These are phyloP conservation scores for Colletotrichum tabaci DNA, from an alignment of 2,329 filamentous ascomycete genomes.

Conservation along the genomic window DNA sequence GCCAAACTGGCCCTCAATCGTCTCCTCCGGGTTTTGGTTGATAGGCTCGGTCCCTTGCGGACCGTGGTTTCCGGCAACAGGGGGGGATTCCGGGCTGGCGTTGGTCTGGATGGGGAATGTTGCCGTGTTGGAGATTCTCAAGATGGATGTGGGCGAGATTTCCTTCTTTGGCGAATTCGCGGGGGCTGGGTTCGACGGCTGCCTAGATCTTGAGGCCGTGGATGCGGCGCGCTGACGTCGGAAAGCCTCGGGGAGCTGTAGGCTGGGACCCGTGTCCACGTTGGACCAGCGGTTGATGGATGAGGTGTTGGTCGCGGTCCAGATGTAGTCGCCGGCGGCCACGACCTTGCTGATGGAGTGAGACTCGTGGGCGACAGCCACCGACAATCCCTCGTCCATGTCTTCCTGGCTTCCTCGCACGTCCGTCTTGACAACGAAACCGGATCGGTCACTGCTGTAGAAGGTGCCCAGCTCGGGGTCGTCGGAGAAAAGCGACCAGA, in stretches of 20 bases:
- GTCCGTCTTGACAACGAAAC: conserved; percentile 96
- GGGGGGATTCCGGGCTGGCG: conserved; percentile 66
- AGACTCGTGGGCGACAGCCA: conserved; percentile 94
- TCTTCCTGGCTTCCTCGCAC: conserved; percentile 76
- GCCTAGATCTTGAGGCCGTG: conserved; percentile 45
- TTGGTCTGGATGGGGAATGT: conserved; percentile 75
- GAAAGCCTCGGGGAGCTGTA: conserved; percentile 74
- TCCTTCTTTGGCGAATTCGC: conserved; percentile 66
- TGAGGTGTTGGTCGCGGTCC: conserved; percentile 91
- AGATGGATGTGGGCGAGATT: conserved; percentile 83
- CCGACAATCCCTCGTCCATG: conserved; percentile 88
- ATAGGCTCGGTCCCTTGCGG: conserved; percentile 66
- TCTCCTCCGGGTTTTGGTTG: conserved; percentile 79
- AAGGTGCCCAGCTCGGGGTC: conserved; percentile 89
- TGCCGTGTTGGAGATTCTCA: conserved; percentile 88
- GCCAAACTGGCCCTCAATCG: conserved; percentile 95
- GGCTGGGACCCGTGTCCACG: conserved; percentile 82
- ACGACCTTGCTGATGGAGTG: conserved; percentile 81
- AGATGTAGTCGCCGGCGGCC: conserved; percentile 82
- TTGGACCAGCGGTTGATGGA: conserved; percentile 95
- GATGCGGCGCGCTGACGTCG: conserved; percentile 64
- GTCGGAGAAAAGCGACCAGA: conserved; percentile 95
- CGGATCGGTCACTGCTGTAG: conserved; percentile 94
- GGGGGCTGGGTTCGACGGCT: conserved; percentile 53
- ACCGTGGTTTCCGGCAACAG: conserved; percentile 50